Evolutionary conservation across 805 yeast genomes (phyloP).

Genomic region (Kuraishia borneana): DNA sequence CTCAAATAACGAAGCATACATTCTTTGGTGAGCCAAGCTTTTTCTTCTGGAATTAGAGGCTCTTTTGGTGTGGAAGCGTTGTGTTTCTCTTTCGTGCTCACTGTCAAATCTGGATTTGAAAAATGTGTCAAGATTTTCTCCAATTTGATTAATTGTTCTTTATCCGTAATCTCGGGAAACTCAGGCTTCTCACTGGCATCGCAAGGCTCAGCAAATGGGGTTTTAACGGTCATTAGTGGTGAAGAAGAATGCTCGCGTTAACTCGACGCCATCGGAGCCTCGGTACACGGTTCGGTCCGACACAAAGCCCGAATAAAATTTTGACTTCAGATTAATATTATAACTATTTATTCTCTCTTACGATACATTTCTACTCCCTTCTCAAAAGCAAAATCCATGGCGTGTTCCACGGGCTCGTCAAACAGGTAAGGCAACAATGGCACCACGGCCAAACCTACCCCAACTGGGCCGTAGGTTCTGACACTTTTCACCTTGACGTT

Average conservation of each 20-base stretch:
- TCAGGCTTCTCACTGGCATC: neutral
- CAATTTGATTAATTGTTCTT: slow-evolving; percentile 45
- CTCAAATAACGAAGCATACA: slow-evolving; percentile 83
- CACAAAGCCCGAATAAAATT: no score
- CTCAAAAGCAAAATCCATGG: slow-evolving; percentile 51
- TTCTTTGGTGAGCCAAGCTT: slow-evolving; percentile 89
- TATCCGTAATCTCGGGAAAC: neutral
- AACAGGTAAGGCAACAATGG: slow-evolving; percentile 70
- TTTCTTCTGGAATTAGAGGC: slow-evolving; percentile 41
- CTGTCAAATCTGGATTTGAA: slow-evolving; percentile 27
- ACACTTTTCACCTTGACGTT: slow-evolving; percentile 35
- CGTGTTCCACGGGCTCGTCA: slow-evolving; percentile 74
- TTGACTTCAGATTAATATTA: no score
- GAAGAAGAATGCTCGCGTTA: neutral
- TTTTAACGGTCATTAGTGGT: neutral
- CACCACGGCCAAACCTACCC: slow-evolving; percentile 64
- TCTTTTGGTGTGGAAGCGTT: slow-evolving; percentile 12
- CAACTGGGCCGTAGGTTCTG: slow-evolving; percentile 67
- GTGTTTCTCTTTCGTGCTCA: slow-evolving; percentile 35
- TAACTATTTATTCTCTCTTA: neutral
- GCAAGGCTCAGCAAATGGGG: neutral
- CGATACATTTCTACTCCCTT: slow-evolving; percentile 25
- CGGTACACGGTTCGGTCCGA: neutral
- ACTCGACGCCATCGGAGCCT: neutral
- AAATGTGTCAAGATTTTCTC: slow-evolving; percentile 43